Percentiles rank a stretch among this genome's conserved stretches.
Conservation (phyloP, 805 yeast genomes). For the Ogataea philodendri region DNA sequence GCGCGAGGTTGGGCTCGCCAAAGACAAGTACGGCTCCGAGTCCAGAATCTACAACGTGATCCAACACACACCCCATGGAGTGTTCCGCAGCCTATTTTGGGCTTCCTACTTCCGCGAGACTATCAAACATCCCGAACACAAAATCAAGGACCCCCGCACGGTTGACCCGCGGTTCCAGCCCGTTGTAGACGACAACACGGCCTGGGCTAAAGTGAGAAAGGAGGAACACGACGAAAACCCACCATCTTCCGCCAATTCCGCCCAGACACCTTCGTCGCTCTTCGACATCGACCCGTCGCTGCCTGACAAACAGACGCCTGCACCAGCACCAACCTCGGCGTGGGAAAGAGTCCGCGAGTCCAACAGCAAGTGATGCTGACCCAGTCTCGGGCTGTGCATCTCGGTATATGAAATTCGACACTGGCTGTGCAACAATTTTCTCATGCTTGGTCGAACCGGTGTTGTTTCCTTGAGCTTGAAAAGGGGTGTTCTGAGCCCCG, state of each 20-base stretch:
- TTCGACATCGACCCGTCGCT: background rate
- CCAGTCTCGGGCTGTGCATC: slow-evolving; percentile 4
- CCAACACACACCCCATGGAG: slow-evolving; percentile 28
- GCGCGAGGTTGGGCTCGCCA: slow-evolving; percentile 35
- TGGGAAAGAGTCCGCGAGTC: slow-evolving; percentile 11
- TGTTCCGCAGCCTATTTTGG: slow-evolving; percentile 37
- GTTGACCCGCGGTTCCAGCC: background rate
- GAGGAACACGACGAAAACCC: background rate
- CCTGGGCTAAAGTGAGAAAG: slow-evolving; percentile 10
- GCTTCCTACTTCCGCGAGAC: slow-evolving; percentile 52
- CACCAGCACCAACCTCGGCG: slow-evolving; percentile 3
- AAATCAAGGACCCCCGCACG: slow-evolving; percentile 54
- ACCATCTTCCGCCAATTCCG: background rate
- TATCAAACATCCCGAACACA: slow-evolving; percentile 47
- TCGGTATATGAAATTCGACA: no score
- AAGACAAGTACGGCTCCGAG: slow-evolving; percentile 26
- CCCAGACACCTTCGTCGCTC: background rate
- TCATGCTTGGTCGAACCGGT: slow-evolving; percentile 3
- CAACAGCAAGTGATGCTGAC: slow-evolving; percentile 3
- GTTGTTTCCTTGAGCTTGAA: no score
- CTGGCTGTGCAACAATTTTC: slow-evolving; percentile 5
- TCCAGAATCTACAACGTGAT: slow-evolving; percentile 24
- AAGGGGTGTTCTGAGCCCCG: background rate
- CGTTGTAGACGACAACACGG: slow-evolving; percentile 1
- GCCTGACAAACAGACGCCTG: background rate